Conservation (phyloP, 2,329 filamentous ascomycete genomes). For the Hypoxylon sp. region DNA sequence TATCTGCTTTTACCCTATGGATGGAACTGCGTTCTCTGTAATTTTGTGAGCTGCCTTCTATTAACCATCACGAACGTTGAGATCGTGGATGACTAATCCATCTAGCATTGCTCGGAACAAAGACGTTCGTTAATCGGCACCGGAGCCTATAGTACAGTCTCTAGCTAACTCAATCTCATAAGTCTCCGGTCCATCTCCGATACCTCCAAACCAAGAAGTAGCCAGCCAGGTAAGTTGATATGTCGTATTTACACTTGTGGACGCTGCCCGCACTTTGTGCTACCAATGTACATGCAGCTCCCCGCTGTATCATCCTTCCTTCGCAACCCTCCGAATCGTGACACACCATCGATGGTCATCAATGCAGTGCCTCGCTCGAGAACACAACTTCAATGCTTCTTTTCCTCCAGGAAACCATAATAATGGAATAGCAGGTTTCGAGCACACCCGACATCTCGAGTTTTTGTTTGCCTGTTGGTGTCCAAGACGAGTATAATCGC, state of each 20-base stretch:
- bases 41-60: neutral
- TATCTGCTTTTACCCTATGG: neutral
- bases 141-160: neutral
- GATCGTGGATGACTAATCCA: neutral
- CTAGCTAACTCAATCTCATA: neutral
- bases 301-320: conserved; percentile 4
- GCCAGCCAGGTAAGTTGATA: neutral
- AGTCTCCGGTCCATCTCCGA: neutral
- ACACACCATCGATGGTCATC: neutral
- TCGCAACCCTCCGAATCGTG: neutral
- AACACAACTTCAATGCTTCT: neutral
- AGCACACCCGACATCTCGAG: neutral
- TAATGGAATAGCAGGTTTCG: neutral
- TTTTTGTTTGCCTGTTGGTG: neutral
- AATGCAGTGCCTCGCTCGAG: neutral
- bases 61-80: neutral
- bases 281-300: conserved; percentile 3
- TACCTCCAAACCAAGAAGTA: neutral
- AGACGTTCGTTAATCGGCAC: neutral
- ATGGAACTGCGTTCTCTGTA: neutral
- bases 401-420: neutral
- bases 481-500: neutral
- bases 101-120: too few species aligned
- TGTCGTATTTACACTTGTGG: neutral
- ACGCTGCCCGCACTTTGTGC: conserved; percentile 30